Evolutionary conservation across 2,329 filamentous ascomycete species (phyloP), one percentile per base, ranked within the genome.

Genomic region (Cladophialophora bantiana): DNA sequence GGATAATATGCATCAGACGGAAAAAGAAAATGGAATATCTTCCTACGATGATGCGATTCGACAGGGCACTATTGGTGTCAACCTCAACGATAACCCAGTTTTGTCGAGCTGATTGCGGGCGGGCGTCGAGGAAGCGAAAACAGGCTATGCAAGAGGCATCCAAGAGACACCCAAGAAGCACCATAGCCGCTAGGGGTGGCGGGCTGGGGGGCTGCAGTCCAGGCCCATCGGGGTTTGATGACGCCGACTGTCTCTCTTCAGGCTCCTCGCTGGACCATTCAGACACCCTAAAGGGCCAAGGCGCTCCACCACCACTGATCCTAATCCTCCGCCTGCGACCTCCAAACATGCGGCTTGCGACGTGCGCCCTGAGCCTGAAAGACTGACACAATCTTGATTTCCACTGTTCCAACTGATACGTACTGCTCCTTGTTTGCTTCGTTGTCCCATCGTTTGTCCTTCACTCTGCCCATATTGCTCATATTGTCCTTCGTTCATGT

Each of bases 401-500:
- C 59, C 59, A 62, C 59, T 54, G 36, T 54, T 40, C 15, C 6
- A n/a, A 38, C 31, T 55, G 35, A 34, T 36, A 55, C 53, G 26
- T 31, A 32, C 20, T 53, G 35, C 55, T 38, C 57, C 57, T 42
- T 59, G 40, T 18, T 50, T 52, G 26, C 40, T 52, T 45, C 36
- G 31, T 53, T 34, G 38, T 58, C 32, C 53, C 53, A 61, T 59
- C 64, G 50, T 48, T 63, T 58, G 57, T 18, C 26, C n/a, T 60
- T 60, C 42, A 35, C 40, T 59, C 42, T 58, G 26, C 15, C 9
- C n/a, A n/a, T 55, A 18, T 34, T 62, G 66, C 15, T n/a, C n/a
- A n/a, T 55, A 18, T 34, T 62, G 66, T 65, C 62, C 40, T 65
- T 68, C 66, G 62, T 63, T 65, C 40, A 40, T 55, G 45, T 56